Evolutionary conservation across 2,329 filamentous ascomycete species (phyloP).

Genomic region (Akanthomyces lecanii): DNA sequence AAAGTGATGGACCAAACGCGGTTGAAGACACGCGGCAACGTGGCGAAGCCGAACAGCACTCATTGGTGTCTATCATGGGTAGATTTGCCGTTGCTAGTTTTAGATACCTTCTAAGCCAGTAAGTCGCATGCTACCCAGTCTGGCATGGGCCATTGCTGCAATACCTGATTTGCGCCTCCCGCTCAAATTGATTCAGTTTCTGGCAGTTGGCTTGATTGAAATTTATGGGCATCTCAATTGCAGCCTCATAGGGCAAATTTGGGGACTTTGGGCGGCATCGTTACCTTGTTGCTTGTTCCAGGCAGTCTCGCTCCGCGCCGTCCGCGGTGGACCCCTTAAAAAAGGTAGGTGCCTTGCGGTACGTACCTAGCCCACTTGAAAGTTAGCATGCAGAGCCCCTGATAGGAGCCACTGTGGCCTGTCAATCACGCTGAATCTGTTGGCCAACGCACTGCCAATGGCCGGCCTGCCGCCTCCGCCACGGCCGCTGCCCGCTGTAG

Average conservation of each 20-base stretch:
- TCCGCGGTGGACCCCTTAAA: constrained; percentile 4
- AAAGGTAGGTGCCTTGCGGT: neutral
- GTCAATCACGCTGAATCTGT: neutral
- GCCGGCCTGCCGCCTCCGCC: neutral
- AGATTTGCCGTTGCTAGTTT: neutral
- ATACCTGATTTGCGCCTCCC: too few species aligned
- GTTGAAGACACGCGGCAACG: neutral
- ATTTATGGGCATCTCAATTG: too few species aligned
- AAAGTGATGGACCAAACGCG: neutral
- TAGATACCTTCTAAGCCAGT: too few species aligned
- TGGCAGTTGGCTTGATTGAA: neutral
- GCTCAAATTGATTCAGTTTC: neutral
- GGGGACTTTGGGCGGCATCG: neutral
- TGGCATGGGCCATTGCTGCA: too few species aligned
- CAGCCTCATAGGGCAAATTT: neutral
- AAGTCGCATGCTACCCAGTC: too few species aligned
- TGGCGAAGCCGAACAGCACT: neutral
- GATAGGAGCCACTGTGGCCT: neutral
- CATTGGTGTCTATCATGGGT: constrained; percentile 3
- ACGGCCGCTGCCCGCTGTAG: neutral
- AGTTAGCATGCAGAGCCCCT: neutral
- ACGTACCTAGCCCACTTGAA: neutral
- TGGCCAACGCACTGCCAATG: neutral
- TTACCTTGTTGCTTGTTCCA: neutral
- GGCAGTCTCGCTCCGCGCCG: neutral